Base-by-base conservation (phyloP, 108 stramenopile species). In the Aurantiochytrium sp. region DNA sequence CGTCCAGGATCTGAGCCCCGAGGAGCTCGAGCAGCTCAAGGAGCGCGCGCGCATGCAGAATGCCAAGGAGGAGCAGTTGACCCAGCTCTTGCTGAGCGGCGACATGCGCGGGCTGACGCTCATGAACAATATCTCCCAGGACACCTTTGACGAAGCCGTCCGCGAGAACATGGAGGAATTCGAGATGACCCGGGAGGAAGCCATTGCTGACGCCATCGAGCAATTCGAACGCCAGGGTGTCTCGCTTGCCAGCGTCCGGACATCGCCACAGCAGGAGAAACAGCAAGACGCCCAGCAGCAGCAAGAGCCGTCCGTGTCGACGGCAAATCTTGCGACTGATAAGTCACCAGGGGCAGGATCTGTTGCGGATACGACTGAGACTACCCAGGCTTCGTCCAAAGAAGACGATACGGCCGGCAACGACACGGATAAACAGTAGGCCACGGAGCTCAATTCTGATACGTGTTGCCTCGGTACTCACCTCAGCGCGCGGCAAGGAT, bases 91-190 rank as follows among this genome's bases (percentile, higher is more conserved):
- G 12, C 6, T 41, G 42, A 24, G 27, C 73, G 73, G 73, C 73
- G 73, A 81, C 24, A 24, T 48, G 39, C 73, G 73, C 45, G 73
- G 42, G 39, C 45, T 81, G 21, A 48, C 73, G 73, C 73, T 81
- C 42, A 81, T 81, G 73, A 81, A 81, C 27, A 41, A 48, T 2
- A 41, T 81, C 2, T 81, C 73, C 6, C 45, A 41, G 39, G 24
- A 41, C n/a, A 48, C 73, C 6, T 81, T 81, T 30, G 73, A 81
- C 30, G 73, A 81, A 24, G 73, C 73, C 73, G 73, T 81, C 42
- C 12, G 39, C 6, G 73, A 81, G 45, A 81, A 81, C 73, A 81
- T 81, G 73, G 73, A 81, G 42, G 73, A 81, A 12, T 48, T 81
- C 39, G 73, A 3, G 12, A 81, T 81, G 73, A 48, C 73, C 10